Conservation (phyloP, 78 protist species). For the Cavenderia fasciculata region DNA sequence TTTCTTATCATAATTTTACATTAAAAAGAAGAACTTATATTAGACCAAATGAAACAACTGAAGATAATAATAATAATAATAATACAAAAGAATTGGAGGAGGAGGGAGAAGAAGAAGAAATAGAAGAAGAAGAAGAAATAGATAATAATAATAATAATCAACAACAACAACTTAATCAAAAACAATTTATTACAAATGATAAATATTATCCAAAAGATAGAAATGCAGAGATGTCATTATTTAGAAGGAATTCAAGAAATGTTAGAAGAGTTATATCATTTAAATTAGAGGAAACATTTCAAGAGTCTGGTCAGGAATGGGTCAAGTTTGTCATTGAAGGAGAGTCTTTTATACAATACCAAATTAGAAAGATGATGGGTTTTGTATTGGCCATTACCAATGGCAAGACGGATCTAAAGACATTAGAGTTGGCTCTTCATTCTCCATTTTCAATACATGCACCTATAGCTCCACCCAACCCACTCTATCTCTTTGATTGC, state of each 20-base stretch:
- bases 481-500: not conserved
- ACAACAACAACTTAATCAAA: not conserved
- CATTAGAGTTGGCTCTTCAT: conserved; percentile 10
- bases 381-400: conserved; percentile 13
- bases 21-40: conserved; percentile 26
- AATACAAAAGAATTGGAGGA: not conserved
- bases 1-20: conserved; percentile 55
- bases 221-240: conserved; percentile 20
- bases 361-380: conserved; percentile 76
- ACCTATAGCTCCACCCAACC: conserved; percentile 47
- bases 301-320: not conserved
- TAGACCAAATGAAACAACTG: not conserved
- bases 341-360: conserved; percentile 51
- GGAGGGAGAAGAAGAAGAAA: not conserved
- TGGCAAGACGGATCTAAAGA: not conserved
- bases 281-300: not conserved
- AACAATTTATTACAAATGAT: not conserved
- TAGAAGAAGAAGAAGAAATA: conserved; percentile 12
- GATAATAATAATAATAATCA: not conserved
- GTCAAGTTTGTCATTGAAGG: conserved; percentile 3
- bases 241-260: conserved; percentile 36
- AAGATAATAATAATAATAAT: not conserved
- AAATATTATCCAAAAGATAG: not conserved
- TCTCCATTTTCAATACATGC: conserved; percentile 48
- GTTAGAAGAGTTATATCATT: conserved; percentile 14